phyloP scores from a whole-genome alignment of 78 protist genomes.

The Guillardia theta region DNA sequence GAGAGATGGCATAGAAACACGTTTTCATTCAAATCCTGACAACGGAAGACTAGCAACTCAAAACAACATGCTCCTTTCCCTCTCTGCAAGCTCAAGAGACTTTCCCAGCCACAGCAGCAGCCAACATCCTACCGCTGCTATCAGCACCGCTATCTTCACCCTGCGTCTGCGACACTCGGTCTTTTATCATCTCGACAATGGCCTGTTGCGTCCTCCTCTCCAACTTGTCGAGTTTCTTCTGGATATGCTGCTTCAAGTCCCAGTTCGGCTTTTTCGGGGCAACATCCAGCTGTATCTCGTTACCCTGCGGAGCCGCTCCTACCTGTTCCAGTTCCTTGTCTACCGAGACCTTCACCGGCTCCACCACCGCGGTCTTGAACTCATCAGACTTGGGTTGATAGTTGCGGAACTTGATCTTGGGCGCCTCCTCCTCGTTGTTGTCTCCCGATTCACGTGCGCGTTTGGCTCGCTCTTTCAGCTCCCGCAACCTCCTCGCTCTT shows the following conservation, averaged over 20 bases:
- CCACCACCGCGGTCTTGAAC: not conserved
- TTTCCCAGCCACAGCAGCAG: not conserved
- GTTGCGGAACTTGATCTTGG: not conserved
- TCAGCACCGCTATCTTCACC: not conserved
- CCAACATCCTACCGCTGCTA: not conserved
- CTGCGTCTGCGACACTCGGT: not conserved
- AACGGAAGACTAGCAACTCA: too few relatives aligned
- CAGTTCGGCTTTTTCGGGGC: slow-evolving; percentile 55
- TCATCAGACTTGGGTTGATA: not conserved
- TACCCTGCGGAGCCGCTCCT: not conserved
- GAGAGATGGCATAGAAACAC: too few relatives aligned
- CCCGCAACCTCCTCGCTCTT: not conserved
- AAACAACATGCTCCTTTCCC: too few relatives aligned
- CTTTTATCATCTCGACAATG: slow-evolving; percentile 32
- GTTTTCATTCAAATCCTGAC: too few relatives aligned
- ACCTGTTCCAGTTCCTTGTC: not conserved
- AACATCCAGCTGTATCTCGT: not conserved
- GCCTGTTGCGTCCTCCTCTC: slow-evolving; percentile 40
- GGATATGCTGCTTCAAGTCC: slow-evolving; percentile 48
- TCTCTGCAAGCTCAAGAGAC: not conserved
- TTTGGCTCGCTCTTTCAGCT: not conserved
- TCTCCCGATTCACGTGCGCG: not conserved
- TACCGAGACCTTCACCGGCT: not conserved
- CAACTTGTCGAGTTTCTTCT: slow-evolving; percentile 21
- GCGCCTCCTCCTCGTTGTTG: not conserved